These are phyloP conservation scores for Anthracocystis walkeri DNA, from an alignment of 1,284 basidiomycete species.

Conservation along the genomic window DNA sequence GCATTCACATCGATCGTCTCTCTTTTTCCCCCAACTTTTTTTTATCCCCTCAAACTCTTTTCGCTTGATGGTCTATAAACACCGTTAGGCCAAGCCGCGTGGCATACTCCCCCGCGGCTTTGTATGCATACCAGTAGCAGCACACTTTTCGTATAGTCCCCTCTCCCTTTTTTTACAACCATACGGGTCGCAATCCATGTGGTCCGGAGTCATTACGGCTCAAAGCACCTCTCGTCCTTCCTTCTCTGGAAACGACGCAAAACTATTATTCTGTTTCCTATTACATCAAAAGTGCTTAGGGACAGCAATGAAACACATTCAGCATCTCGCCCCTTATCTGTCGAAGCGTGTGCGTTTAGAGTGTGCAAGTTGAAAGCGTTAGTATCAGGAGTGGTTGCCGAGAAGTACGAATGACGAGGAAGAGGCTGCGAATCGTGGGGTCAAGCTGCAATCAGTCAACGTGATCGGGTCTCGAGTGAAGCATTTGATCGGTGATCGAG, in stretches of 20 bases:
- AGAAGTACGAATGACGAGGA: no score
- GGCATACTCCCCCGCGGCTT: constrained; percentile 40
- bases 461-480: background rate
- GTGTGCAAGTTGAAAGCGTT: background rate
- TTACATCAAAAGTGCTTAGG: constrained; percentile 12
- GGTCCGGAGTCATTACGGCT: constrained; percentile 5
- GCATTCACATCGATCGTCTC: constrained; percentile 14
- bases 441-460: background rate
- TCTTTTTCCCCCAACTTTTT: constrained; percentile 6
- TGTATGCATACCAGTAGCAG: constrained; percentile 46
- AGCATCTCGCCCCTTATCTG: constrained; percentile 1
- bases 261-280: constrained; percentile 30
- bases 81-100: constrained; percentile 36
- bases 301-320: constrained; percentile 45
- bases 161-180: constrained; percentile 2
- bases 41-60: constrained; percentile 17
- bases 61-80: constrained; percentile 18
- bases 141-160: constrained; percentile 27
- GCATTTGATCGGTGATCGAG: constrained; percentile 5
- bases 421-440: background rate
- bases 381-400: background rate
- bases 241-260: constrained; percentile 18
- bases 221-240: constrained; percentile 10
- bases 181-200: constrained; percentile 13
- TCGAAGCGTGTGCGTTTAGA: background rate